Percentiles rank a stretch among this genome's conserved stretches.
These are phyloP conservation scores for Leccinum variicolor DNA, from an alignment of 768 basidiomycete species.

Conservation along the genomic window DNA sequence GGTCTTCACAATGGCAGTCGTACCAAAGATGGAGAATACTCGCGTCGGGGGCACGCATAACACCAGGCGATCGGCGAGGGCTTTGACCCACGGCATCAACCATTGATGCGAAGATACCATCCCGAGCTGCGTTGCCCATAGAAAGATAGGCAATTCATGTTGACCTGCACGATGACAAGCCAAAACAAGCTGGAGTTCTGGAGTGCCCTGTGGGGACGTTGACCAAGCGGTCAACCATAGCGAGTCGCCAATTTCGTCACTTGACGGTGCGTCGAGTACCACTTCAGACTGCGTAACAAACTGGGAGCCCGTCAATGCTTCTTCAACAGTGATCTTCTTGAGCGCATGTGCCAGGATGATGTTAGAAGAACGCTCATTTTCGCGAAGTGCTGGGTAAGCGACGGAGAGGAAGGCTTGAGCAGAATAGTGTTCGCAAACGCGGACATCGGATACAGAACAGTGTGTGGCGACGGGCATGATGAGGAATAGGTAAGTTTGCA, in stretches of 20 bases:
- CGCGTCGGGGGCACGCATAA: conserved; percentile 39
- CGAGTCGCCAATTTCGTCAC: conserved; percentile 23
- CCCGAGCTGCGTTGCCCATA: conserved; percentile 40
- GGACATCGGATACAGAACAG: conserved; percentile 15
- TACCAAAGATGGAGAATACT: conserved; percentile 52
- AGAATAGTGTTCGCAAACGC: conserved; percentile 38
- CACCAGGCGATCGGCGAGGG: conserved; percentile 37
- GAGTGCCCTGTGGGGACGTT: conserved; percentile 25
- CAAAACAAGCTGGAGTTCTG: conserved; percentile 41
- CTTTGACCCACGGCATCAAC: conserved; percentile 34
- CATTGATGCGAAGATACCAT: conserved; percentile 24
- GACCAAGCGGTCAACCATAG: conserved; percentile 55
- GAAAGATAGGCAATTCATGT: conserved; percentile 51
- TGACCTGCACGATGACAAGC: conserved; percentile 44
- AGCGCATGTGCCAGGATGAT: conserved; percentile 52
- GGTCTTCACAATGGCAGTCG: conserved; percentile 36
- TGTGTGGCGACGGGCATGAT: conserved; percentile 31
- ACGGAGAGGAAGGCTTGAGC: conserved; percentile 40
- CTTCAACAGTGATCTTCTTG: conserved; percentile 38
- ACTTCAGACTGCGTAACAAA: conserved; percentile 36
- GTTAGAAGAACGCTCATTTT: conserved; percentile 48
- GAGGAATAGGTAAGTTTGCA: not conserved
- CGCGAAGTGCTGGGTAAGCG: conserved; percentile 40
- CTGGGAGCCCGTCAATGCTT: conserved; percentile 34
- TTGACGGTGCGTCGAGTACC: conserved; percentile 21